Percentiles rank a stretch among this genome's conserved stretches.
These are phyloP conservation scores for Zygosaccharomyces kombuchaensis DNA, from an alignment of 805 yeast genomes.

Conservation along the genomic window DNA sequence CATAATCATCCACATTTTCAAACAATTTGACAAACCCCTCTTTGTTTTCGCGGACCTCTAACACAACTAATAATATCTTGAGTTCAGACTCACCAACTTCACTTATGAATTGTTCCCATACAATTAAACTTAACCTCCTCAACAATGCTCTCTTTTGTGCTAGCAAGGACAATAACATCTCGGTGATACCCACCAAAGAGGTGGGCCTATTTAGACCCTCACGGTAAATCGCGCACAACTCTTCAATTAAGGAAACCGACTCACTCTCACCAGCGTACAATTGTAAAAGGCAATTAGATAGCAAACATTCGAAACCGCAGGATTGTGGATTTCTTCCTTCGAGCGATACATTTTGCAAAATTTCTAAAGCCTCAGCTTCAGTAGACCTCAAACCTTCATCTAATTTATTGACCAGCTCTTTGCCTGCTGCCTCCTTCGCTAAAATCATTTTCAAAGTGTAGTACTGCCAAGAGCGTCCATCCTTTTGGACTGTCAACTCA, in stretches of 20 bases:
- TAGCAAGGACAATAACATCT: slow-evolving; percentile 52
- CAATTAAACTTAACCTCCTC: slow-evolving; percentile 51
- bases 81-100: slow-evolving; percentile 45
- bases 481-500: slow-evolving; percentile 44
- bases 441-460: slow-evolving; percentile 42
- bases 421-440: slow-evolving; percentile 23
- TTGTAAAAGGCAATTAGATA: slow-evolving; percentile 73
- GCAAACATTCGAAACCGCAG: slow-evolving; percentile 67
- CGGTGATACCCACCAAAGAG: slow-evolving; percentile 50
- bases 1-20: slow-evolving; percentile 53
- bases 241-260: slow-evolving; percentile 68
- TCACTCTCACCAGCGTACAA: slow-evolving; percentile 74
- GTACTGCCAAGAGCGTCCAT: slow-evolving; percentile 51
- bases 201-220: slow-evolving; percentile 34
- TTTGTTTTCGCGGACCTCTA: slow-evolving; percentile 67
- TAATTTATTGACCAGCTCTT: slow-evolving; percentile 38
- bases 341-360: slow-evolving; percentile 41
- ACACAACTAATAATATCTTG: slow-evolving; percentile 48
- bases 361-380: slow-evolving; percentile 45
- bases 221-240: slow-evolving; percentile 46
- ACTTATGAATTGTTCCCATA: slow-evolving; percentile 54
- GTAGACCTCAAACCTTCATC: slow-evolving; percentile 55
- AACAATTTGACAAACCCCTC: slow-evolving; percentile 76
- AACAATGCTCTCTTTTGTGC: slow-evolving; percentile 55
- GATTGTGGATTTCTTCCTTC: slow-evolving; percentile 37